A percentile compares a stretch with the other conserved stretches of the same genome.
phyloP scores from a whole-genome alignment of 768 basidiomycete species.

The Kwoniella mangroviensis region DNA sequence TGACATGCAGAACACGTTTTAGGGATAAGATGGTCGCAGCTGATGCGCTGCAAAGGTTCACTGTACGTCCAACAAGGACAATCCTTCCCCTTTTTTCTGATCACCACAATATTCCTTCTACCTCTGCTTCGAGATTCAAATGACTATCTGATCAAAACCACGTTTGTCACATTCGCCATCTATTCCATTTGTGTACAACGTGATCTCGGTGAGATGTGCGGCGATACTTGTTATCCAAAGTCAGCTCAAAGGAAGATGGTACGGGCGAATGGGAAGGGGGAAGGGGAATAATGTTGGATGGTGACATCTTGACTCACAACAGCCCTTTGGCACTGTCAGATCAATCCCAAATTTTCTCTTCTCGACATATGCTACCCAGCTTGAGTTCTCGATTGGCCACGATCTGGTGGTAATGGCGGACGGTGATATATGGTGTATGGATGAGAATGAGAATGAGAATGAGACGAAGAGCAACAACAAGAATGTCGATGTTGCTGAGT shows the following conservation, averaged over 20 bases:
- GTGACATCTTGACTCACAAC: neutral
- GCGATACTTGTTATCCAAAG: too few relatives aligned
- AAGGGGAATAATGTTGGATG: neutral
- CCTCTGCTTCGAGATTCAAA: neutral
- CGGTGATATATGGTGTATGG: too few relatives aligned
- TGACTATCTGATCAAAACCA: neutral
- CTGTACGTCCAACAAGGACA: too few relatives aligned
- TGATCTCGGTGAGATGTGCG: too few relatives aligned
- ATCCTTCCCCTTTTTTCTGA: too few relatives aligned
- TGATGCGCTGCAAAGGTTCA: neutral
- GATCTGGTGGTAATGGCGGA: too few relatives aligned
- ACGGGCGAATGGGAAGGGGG: constrained; percentile 1
- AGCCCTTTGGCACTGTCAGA: neutral
- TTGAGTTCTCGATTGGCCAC: too few relatives aligned
- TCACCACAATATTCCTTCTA: neutral
- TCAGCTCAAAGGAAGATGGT: constrained; percentile 11
- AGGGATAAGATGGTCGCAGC: neutral
- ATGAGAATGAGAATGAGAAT: neutral
- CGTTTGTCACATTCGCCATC: too few relatives aligned
- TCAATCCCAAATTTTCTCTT: too few relatives aligned
- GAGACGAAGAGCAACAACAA: constrained; percentile 1
- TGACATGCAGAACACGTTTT: neutral
- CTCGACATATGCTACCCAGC: too few relatives aligned
- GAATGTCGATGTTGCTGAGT: neutral
- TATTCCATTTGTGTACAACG: too few relatives aligned